A percentile compares a stretch with the other conserved stretches of the same genome.
phyloP scores from a whole-genome alignment of 169 alveolate species.

The Cryptosporidium sp. region DNA sequence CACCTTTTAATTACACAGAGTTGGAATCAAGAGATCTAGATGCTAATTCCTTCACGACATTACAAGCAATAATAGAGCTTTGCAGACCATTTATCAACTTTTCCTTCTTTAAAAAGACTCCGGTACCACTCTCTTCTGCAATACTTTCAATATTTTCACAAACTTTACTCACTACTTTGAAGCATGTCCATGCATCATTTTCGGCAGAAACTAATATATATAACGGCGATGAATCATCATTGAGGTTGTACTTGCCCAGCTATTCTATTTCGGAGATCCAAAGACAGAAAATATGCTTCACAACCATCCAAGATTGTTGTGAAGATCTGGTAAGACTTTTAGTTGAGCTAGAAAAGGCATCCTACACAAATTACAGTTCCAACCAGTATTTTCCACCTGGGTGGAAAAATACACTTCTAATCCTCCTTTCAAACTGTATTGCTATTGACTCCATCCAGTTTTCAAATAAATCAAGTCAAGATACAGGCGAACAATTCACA shows the following conservation, averaged over 20 bases:
- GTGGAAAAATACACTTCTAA: slow-evolving; percentile 58
- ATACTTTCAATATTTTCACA: slow-evolving; percentile 65
- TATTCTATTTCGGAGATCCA: slow-evolving; percentile 38
- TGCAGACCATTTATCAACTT: slow-evolving; percentile 57
- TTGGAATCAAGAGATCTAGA: slow-evolving; percentile 26
- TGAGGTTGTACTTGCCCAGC: neutral
- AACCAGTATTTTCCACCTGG: slow-evolving; percentile 16
- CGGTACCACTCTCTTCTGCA: slow-evolving; percentile 65
- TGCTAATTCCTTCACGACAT: slow-evolving; percentile 9
- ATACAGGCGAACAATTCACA: slow-evolving; percentile 17
- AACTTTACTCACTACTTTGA: slow-evolving; percentile 26
- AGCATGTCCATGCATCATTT: neutral
- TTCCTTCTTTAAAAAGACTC: slow-evolving; percentile 50
- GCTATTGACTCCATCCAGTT: slow-evolving; percentile 41
- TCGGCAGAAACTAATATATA: neutral
- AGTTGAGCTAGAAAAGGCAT: slow-evolving; percentile 25
- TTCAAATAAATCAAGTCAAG: neutral
- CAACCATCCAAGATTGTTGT: slow-evolving; percentile 72
- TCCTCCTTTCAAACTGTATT: slow-evolving; percentile 57
- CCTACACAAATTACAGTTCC: neutral
- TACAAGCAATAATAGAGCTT: slow-evolving; percentile 51
- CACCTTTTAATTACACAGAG: neutral
- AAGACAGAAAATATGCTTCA: slow-evolving; percentile 44
- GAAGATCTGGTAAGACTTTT: slow-evolving; percentile 46
- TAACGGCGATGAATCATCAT: neutral